Evolutionary conservation across 2,329 filamentous ascomycete species (phyloP), one percentile per base, ranked within the genome.

Genomic region (Mycosphaerella arachidis): DNA sequence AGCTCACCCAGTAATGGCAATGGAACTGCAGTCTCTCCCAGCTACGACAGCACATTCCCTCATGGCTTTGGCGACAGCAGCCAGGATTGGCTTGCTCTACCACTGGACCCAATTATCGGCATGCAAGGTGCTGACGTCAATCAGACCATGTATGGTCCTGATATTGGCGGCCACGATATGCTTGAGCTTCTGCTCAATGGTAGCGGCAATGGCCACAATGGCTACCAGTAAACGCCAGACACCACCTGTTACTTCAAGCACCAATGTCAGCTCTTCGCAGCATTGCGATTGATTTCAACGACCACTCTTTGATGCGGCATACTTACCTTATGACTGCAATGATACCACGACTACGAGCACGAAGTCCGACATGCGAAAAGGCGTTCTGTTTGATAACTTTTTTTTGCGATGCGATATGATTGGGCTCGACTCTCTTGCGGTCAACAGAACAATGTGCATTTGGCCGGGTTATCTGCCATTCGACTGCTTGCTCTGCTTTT

Each of bases 31-130:
- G 56, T 62, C 6, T 66, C 67, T 30, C 63, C 62, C 33, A 57
- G 62, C 35, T 59, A 60, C 18, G 61, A 66, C 45, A 59, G 65
- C 29, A 1, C 30, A 12, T 30, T 30, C 50, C 27, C 27, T n/a
- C 46, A 50, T 10, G 59, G 66, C 24, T 66, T 64, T 24, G 24
- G 24, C 55, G 64, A 65, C n/a, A 62, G 65, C 57, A 64, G 73
- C 58, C 79, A 81, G 45, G 84, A 86, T 70, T 87, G 84, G 84
- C 77, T 86, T 54, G 81, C 84, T 0, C 70, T 86, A n/a, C 83
- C 84, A 1, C 75, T 87, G 3, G 83, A 86, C 69, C 82, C 83
- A 48, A 78, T 86, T 61, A 78, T 86, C 56, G 80, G 81, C 63
- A 81, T 83, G 67, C 81, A 81, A 63, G 81, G 81, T 67, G 79